Conservation (phyloP, 371 early-diverging fungal genomes). For the Chytridium lagenaria region DNA sequence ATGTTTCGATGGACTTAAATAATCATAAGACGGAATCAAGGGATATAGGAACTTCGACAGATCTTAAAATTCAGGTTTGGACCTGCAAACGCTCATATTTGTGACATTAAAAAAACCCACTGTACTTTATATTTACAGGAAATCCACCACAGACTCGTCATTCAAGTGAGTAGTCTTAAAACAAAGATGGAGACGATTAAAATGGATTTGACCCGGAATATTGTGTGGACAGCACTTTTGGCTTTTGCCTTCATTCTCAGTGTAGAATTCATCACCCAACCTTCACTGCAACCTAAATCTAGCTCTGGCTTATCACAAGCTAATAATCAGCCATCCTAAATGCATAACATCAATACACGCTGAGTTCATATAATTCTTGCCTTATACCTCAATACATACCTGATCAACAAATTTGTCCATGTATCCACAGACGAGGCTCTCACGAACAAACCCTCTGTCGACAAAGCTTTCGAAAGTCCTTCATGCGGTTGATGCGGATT, state of each 20-base stretch:
- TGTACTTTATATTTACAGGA: no score
- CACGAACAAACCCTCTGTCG: slow-evolving; percentile 47
- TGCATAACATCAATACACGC: neutral
- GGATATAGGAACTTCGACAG: slow-evolving; percentile 78
- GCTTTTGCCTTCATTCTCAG: slow-evolving; percentile 24
- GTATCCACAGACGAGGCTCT: slow-evolving; percentile 41
- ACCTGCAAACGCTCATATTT: neutral
- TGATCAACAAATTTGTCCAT: slow-evolving; percentile 6
- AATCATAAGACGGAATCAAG: slow-evolving; percentile 84
- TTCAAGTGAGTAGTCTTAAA: slow-evolving; percentile 79
- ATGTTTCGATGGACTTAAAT: slow-evolving; percentile 89
- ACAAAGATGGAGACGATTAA: slow-evolving; percentile 88
- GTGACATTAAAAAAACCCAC: no score
- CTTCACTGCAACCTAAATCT: neutral
- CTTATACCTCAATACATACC: neutral
- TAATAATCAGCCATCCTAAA: no score
- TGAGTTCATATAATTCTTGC: neutral
- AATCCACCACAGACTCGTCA: slow-evolving; percentile 82
- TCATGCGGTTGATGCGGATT: slow-evolving; percentile 11
- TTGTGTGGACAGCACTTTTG: slow-evolving; percentile 36
- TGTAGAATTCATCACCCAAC: neutral
- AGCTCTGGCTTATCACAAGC: neutral
- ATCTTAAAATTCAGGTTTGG: slow-evolving; percentile 63
- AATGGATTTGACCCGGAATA: slow-evolving; percentile 47
- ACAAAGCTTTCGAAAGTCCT: slow-evolving; percentile 48